Evolutionary conservation across 1,284 basidiomycete species (phyloP).

Genomic region (Ustilago cynodontis): DNA sequence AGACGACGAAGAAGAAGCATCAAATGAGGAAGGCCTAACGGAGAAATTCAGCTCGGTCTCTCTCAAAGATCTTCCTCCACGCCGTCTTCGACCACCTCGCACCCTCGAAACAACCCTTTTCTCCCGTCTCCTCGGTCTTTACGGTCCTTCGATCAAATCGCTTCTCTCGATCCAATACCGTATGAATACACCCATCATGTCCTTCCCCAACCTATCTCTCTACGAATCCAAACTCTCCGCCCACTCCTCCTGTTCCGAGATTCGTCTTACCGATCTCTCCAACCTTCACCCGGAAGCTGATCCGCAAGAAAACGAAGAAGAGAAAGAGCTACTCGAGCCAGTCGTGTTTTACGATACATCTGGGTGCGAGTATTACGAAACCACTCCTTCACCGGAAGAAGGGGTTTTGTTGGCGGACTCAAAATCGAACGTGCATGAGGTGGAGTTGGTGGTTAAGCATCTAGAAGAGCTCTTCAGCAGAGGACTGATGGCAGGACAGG

Average conservation of each 20-base stretch:
- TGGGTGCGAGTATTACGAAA: conserved; percentile 56
- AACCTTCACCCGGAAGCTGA: conserved; percentile 71
- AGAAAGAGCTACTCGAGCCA: conserved; percentile 80
- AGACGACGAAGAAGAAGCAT: neutral
- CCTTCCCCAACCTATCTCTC: conserved; percentile 85
- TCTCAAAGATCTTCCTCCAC: neutral
- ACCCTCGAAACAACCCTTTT: conserved; percentile 91
- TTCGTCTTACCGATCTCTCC: conserved; percentile 79
- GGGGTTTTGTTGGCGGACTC: conserved; percentile 23
- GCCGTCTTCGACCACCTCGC: conserved; percentile 76
- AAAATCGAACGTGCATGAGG: conserved; percentile 92
- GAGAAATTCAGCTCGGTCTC: conserved; percentile 10
- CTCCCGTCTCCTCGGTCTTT: conserved; percentile 87
- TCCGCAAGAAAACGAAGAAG: conserved; percentile 64
- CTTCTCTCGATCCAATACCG: conserved; percentile 79
- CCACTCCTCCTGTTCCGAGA: conserved; percentile 78
- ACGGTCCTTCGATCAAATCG: conserved; percentile 83
- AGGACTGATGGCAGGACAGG: conserved; percentile 80
- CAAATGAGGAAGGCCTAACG: conserved; percentile 1
- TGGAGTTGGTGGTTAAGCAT: conserved; percentile 83
- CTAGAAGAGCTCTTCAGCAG: conserved; percentile 80
- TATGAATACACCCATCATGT: conserved; percentile 87
- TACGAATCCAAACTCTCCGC: conserved; percentile 82
- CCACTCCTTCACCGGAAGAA: conserved; percentile 24
- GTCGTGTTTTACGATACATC: conserved; percentile 89